These are phyloP conservation scores for Enterocytospora artemiae DNA, from an alignment of 371 early-diverging fungal species.

Conservation along the genomic window DNA sequence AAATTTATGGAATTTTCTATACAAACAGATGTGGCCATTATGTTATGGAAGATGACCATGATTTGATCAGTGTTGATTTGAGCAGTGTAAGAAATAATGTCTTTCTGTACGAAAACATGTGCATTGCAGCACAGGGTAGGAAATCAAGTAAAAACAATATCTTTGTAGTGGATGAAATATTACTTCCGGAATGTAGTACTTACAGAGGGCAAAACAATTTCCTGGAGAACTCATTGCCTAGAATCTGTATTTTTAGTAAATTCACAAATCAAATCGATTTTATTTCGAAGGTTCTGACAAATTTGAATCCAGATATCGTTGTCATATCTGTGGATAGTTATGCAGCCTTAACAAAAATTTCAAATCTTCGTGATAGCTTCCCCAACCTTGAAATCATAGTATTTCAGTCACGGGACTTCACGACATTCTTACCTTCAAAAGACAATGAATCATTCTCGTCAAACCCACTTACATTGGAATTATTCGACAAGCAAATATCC, in stretches of 20 bases:
- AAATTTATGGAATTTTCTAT: slow-evolving; percentile 39
- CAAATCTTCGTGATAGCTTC: not conserved
- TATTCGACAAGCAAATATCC: slow-evolving; percentile 4
- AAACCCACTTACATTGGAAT: slow-evolving; percentile 29
- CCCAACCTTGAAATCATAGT: not conserved
- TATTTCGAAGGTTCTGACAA: slow-evolving; percentile 3
- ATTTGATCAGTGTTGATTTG: slow-evolving; percentile 26
- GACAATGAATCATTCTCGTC: too few relatives aligned
- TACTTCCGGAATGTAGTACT: slow-evolving; percentile 13
- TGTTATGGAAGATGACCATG: slow-evolving; percentile 41
- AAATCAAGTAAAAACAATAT: not conserved
- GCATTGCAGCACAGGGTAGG: slow-evolving; percentile 23
- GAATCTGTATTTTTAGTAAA: slow-evolving; percentile 19
- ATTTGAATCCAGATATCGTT: slow-evolving; percentile 6
- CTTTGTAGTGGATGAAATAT: slow-evolving; percentile 11
- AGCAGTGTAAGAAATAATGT: slow-evolving; percentile 13
- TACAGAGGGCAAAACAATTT: not conserved
- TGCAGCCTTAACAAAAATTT: slow-evolving; percentile 1
- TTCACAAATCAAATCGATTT: not conserved
- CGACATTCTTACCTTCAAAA: slow-evolving; percentile 9
- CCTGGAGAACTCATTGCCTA: not conserved
- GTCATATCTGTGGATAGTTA: slow-evolving; percentile 7
- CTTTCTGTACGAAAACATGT: slow-evolving; percentile 38
- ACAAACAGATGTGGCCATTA: slow-evolving; percentile 19
- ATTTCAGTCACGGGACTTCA: not conserved